Evolutionary conservation across 129 eudicot species (phyloP).

Genomic region (Flaveria robusta): DNA sequence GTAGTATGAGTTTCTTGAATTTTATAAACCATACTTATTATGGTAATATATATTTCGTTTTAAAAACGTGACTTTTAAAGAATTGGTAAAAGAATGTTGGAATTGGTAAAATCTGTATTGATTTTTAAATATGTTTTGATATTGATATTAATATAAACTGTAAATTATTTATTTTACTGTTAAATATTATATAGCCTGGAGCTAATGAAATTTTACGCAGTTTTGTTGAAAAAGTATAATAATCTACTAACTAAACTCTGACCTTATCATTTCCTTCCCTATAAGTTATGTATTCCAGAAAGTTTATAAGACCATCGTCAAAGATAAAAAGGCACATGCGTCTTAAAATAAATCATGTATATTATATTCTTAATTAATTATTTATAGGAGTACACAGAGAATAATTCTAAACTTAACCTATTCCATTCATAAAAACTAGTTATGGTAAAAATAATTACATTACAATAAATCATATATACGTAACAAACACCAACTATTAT

Average conservation of each 20-base stretch:
- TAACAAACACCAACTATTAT: no score
- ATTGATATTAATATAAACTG: no score
- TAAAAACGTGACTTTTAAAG: not conserved
- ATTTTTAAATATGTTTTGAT: not conserved
- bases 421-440: no score
- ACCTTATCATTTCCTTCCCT: not conserved
- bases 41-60: not conserved
- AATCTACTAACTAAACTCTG: not conserved
- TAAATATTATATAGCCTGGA: not conserved
- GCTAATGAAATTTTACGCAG: not conserved
- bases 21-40: no score
- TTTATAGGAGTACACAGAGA: no score
- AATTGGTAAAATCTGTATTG: not conserved
- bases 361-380: no score
- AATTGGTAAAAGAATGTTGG: not conserved
- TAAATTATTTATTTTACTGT: not conserved
- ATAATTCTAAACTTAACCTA: no score
- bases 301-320: not conserved
- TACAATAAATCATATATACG: no score
- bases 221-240: not conserved
- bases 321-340: no score
- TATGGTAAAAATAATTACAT: no score
- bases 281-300: not conserved
- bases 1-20: no score
- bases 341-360: no score